Percentiles rank a stretch among this genome's conserved stretches.
These are phyloP conservation scores for Thelephora ganbajun DNA, from an alignment of 768 basidiomycete species.

Conservation along the genomic window DNA sequence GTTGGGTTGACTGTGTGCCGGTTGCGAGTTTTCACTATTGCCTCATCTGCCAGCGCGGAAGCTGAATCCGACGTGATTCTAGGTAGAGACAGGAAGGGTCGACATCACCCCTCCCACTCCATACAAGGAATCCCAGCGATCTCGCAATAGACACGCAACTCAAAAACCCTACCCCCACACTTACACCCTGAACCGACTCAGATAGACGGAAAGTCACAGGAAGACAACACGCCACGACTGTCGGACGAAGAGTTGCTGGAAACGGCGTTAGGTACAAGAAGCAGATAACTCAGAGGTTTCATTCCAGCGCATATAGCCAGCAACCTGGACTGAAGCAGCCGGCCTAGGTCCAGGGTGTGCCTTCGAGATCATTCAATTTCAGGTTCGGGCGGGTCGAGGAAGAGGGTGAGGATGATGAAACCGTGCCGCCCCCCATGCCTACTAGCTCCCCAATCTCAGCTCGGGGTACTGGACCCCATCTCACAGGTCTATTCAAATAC, in stretches of 20 bases:
- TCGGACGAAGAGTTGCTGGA: no score
- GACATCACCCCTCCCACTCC: slow-evolving; percentile 38
- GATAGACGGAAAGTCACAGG: no score
- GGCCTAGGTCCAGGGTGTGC: slow-evolving; percentile 1
- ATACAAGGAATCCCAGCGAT: slow-evolving; percentile 34
- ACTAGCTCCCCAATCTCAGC: no score
- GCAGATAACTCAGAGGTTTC: background rate
- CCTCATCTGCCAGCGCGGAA: background rate
- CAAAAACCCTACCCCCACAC: no score
- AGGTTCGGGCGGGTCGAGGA: slow-evolving; percentile 6
- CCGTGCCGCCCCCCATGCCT: no score
- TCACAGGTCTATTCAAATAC: no score
- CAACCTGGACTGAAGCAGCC: background rate
- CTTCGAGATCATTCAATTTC: background rate
- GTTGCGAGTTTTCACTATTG: slow-evolving; percentile 50
- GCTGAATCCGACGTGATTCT: no score
- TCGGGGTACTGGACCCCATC: no score
- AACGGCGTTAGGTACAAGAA: background rate
- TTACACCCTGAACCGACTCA: no score
- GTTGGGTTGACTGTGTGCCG: slow-evolving; percentile 81
- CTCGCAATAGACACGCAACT: background rate
- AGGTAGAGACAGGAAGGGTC: slow-evolving; percentile 70
- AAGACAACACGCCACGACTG: no score
- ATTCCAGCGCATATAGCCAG: slow-evolving; percentile 7
- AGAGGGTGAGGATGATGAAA: slow-evolving; percentile 24